These are phyloP conservation scores for Marasmius fiardii DNA, from an alignment of 1,284 basidiomycete species.

Conservation along the genomic window DNA sequence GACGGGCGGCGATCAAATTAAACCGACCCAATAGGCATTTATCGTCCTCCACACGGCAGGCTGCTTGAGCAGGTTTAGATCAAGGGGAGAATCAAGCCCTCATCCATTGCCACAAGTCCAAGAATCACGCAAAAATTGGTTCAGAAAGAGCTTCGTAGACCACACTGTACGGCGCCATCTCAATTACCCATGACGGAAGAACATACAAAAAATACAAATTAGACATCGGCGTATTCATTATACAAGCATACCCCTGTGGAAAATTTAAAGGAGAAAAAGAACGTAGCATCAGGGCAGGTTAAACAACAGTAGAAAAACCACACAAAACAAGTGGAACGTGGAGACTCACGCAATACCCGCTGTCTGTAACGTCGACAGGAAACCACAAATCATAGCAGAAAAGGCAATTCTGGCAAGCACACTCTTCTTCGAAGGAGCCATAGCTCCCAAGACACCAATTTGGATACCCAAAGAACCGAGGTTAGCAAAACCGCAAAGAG, in stretches of 20 bases:
- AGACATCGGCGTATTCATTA: constrained; percentile 18
- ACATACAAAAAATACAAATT: background rate
- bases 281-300: background rate
- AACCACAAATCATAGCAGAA: constrained; percentile 81
- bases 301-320: background rate
- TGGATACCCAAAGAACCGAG: constrained; percentile 85
- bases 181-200: background rate
- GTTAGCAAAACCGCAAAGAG: constrained; percentile 90
- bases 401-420: constrained; percentile 70
- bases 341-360: constrained; percentile 64
- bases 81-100: too few species aligned
- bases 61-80: too few species aligned
- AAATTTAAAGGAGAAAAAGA: constrained; percentile 7
- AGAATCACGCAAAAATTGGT: too few species aligned
- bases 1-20: too few species aligned
- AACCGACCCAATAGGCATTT: too few species aligned
- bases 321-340: background rate
- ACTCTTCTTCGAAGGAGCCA: constrained; percentile 75
- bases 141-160: too few species aligned
- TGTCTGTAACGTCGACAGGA: constrained; percentile 72
- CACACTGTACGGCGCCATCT: too few species aligned
- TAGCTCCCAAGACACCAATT: constrained; percentile 82
- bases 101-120: too few species aligned
- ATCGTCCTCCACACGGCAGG: too few species aligned
- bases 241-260: constrained; percentile 46